Conservation (phyloP, 2,329 filamentous ascomycete genomes). For the Botryosphaeria dothidea region DNA sequence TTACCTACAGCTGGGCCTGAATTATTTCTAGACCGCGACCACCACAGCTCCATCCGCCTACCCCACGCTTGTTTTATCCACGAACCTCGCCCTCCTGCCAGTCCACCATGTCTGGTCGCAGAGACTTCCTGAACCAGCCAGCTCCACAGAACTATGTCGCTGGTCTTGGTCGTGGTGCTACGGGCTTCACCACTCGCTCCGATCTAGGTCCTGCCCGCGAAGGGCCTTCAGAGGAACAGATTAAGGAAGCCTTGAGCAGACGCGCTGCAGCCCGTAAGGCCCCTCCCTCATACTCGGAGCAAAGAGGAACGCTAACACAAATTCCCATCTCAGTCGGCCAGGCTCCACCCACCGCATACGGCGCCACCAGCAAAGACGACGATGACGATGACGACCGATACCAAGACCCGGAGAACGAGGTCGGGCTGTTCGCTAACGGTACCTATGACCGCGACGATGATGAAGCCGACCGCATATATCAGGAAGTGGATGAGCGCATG, state of each 20-base stretch:
- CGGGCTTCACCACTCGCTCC: constrained; percentile 95
- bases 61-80: not conserved
- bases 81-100: too few relatives aligned
- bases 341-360: constrained; percentile 72
- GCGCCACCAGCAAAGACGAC: constrained; percentile 67
- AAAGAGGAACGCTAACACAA: too few relatives aligned
- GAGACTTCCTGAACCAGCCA: constrained; percentile 87
- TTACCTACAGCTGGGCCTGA: not conserved
- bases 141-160: constrained; percentile 71
- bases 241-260: constrained; percentile 95
- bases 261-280: constrained; percentile 81
- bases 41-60: constrained; percentile 4
- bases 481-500: constrained; percentile 96
- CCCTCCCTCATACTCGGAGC: too few relatives aligned
- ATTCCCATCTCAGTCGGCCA: too few relatives aligned
- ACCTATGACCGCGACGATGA: constrained; percentile 94
- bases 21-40: constrained; percentile 7
- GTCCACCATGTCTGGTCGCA: constrained; percentile 59
- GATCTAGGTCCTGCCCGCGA: constrained; percentile 94
- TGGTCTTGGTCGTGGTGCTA: constrained; percentile 94
- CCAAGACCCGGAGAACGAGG: constrained; percentile 96
- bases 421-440: constrained; percentile 90
- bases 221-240: constrained; percentile 95
- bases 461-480: constrained; percentile 94
- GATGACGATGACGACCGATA: constrained; percentile 78